phyloP scores from a whole-genome alignment of 2,329 filamentous ascomycete genomes.

The Fonsecaea nubica region DNA sequence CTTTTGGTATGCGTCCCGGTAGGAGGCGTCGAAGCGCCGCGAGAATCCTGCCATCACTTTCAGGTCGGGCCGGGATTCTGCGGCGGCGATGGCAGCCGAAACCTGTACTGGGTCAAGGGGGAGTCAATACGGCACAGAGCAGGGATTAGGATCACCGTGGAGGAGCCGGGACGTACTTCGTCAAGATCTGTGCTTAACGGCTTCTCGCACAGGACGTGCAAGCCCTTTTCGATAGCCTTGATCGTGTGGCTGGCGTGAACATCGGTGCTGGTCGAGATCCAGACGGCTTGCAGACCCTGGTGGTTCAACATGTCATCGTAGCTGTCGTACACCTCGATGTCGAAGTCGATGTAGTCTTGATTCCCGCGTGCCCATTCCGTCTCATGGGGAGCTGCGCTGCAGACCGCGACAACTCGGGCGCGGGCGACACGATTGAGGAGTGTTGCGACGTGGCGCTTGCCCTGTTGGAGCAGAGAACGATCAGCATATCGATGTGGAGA shows the following conservation, averaged over 20 bases:
- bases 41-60: conserved; percentile 73
- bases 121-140: neutral
- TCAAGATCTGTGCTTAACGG: conserved; percentile 62
- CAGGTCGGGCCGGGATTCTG: conserved; percentile 58
- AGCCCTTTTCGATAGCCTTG: conserved; percentile 60
- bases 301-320: conserved; percentile 65
- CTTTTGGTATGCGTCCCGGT: conserved; percentile 65
- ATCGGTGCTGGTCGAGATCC: conserved; percentile 62
- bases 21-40: conserved; percentile 70
- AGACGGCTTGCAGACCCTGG: conserved; percentile 59
- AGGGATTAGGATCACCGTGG: conserved; percentile 41
- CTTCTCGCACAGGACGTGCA: conserved; percentile 66
- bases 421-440: conserved; percentile 55
- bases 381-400: conserved; percentile 59
- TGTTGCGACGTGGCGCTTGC: conserved; percentile 59
- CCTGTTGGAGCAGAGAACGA: conserved; percentile 39
- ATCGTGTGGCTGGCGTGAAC: conserved; percentile 65
- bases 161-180: conserved; percentile 53
- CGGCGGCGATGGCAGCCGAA: conserved; percentile 61
- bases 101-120: conserved; percentile 1
- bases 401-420: conserved; percentile 59
- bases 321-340: conserved; percentile 60
- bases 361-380: conserved; percentile 59
- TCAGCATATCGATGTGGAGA: conserved; percentile 43
- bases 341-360: conserved; percentile 67